phyloP scores from a whole-genome alignment of 2,329 filamentous ascomycete species.

The Pseudocercospora cruenta region DNA sequence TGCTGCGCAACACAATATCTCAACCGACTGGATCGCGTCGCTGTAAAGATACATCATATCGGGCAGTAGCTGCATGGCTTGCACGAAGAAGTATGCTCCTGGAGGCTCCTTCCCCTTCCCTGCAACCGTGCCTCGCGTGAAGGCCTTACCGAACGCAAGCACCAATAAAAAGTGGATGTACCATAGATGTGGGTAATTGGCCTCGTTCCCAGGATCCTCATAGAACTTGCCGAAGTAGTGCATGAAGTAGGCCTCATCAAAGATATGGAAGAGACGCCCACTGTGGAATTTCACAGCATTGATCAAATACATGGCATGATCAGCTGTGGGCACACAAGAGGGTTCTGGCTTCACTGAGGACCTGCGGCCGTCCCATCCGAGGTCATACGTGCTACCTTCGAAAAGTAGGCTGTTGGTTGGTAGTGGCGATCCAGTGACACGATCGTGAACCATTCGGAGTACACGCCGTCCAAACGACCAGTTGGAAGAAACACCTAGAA shows the following conservation, averaged over 20 bases:
- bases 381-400: slow-evolving; percentile 56
- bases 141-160: slow-evolving; percentile 60
- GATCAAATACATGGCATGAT: slow-evolving; percentile 58
- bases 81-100: slow-evolving; percentile 53
- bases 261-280: slow-evolving; percentile 58
- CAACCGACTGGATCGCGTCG: slow-evolving; percentile 52
- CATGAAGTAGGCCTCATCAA: slow-evolving; percentile 59
- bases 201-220: slow-evolving; percentile 32
- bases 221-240: slow-evolving; percentile 48
- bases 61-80: slow-evolving; percentile 51
- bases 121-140: slow-evolving; percentile 43
- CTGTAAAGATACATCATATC: slow-evolving; percentile 46
- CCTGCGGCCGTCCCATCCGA: slow-evolving; percentile 54
- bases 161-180: slow-evolving; percentile 60
- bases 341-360: slow-evolving; percentile 36
- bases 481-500: slow-evolving; percentile 60
- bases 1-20: slow-evolving; percentile 57
- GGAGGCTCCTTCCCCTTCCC: slow-evolving; percentile 44
- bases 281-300: slow-evolving; percentile 62
- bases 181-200: slow-evolving; percentile 45
- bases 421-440: slow-evolving; percentile 48
- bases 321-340: slow-evolving; percentile 52
- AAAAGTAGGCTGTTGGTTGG: slow-evolving; percentile 51
- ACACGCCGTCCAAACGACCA: slow-evolving; percentile 59
- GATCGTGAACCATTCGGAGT: slow-evolving; percentile 53